These are phyloP conservation scores for Dactylorhiza incarnata DNA, from an alignment of 106 monocot genomes.

Conservation along the genomic window DNA sequence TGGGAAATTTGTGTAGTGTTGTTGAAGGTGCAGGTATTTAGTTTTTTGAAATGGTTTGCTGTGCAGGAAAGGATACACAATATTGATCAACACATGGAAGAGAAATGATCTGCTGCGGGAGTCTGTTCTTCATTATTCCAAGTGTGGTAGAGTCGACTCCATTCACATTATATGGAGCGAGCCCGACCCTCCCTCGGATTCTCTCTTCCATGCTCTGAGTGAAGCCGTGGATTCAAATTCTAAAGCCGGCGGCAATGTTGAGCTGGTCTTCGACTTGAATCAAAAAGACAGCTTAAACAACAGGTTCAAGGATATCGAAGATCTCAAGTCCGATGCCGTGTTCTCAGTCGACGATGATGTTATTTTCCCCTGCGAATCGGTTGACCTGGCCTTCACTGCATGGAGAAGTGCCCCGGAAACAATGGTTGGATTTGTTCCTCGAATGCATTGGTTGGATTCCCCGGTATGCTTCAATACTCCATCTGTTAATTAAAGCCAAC, in stretches of 20 bases:
- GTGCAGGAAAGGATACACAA: slow-evolving; percentile 35
- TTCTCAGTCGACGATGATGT: slow-evolving; percentile 84
- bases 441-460: slow-evolving; percentile 50
- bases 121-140: slow-evolving; percentile 62
- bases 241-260: slow-evolving; percentile 9
- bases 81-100: slow-evolving; percentile 77
- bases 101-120: slow-evolving; percentile 48
- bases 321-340: slow-evolving; percentile 43
- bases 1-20: too few species aligned
- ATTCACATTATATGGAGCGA: slow-evolving; percentile 78
- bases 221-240: slow-evolving; percentile 15
- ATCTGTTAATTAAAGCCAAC: background rate
- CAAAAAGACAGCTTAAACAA: slow-evolving; percentile 64
- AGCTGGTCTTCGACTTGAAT: slow-evolving; percentile 46
- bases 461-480: slow-evolving; percentile 16
- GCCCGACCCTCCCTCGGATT: slow-evolving; percentile 35
- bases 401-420: slow-evolving; percentile 51
- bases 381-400: slow-evolving; percentile 56
- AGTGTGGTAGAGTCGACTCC: slow-evolving; percentile 38
- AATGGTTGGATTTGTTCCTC: slow-evolving; percentile 86
- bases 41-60: background rate
- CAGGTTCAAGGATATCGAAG: slow-evolving; percentile 49
- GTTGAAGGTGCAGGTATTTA: background rate
- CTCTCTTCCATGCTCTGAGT: slow-evolving; percentile 21
- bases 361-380: slow-evolving; percentile 43